Evolutionary conservation across 495 filamentous ascomycete genomes (phyloP).

Genomic region (Niebla homalea): DNA sequence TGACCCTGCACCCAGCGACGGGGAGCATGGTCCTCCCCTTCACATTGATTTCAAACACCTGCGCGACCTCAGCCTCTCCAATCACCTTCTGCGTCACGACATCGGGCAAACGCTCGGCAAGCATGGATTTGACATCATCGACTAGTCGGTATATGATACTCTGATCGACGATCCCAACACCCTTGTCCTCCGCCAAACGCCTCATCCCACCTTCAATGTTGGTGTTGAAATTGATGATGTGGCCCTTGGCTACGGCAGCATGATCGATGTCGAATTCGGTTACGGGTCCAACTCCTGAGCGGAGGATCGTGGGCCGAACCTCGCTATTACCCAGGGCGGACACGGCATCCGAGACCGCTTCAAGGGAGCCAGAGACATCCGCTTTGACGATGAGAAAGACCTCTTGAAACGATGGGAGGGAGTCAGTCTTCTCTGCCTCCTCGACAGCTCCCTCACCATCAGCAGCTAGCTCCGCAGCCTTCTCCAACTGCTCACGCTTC

Average conservation of each 20-base stretch:
- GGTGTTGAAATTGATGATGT: conserved; percentile 80
- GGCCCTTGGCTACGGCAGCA: conserved; percentile 52
- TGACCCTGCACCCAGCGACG: conserved; percentile 79
- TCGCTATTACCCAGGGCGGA: conserved; percentile 68
- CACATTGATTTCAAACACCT: conserved; percentile 71
- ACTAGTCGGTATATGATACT: conserved; percentile 88
- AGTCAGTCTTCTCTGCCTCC: conserved; percentile 9
- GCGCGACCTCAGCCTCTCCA: conserved; percentile 77
- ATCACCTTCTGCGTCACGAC: conserved; percentile 51
- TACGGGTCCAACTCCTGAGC: conserved; percentile 63
- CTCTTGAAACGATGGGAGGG: conserved; percentile 32
- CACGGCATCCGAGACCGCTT: conserved; percentile 69
- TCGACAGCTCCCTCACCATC: conserved; percentile 1
- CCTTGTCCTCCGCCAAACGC: conserved; percentile 50
- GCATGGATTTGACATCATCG: conserved; percentile 58
- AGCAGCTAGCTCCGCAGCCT: conserved; percentile 19
- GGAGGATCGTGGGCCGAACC: conserved; percentile 62
- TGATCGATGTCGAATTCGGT: conserved; percentile 83
- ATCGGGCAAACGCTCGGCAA: conserved; percentile 57
- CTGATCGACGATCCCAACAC: conserved; percentile 68
- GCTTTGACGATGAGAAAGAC: conserved; percentile 80
- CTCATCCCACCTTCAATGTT: conserved; percentile 52
- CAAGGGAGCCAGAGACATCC: conserved; percentile 85
- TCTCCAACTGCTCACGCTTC: conserved; percentile 40
- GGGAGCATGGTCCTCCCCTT: conserved; percentile 53